Base-by-base conservation (phyloP, 495 filamentous ascomycete species). In the Aspergillus sparsus region DNA sequence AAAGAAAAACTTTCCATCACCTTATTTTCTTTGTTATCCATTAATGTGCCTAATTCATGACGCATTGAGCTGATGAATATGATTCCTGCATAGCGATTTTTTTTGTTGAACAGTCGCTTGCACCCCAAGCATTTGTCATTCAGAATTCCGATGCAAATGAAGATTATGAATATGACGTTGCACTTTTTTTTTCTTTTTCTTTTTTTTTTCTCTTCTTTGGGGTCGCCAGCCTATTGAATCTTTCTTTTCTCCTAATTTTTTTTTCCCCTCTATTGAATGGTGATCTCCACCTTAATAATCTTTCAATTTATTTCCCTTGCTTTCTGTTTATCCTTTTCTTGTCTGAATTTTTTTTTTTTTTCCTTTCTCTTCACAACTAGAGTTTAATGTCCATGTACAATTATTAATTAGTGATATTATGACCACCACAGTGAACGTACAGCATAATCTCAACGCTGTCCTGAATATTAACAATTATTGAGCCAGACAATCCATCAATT, bases 371-470 rank as follows among this genome's bases (percentile, higher is more conserved):
- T 62, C 45, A 50, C 57, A 57, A 55, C 36, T 60, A 62, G 60
- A 57, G 33, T 35, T 47, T 56, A 57, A 57, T 47, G 51, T 56
- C 52, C 37, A 55, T 66, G 53, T 61, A 56, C 54, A 61, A 50
- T 57, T 58, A 57, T 31, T 59, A 50, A 53, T 55, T 51, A 52
- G 18, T 51, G 49, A 31, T 47, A 61, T 63, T 57, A 54, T 46
- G 49, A 55, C 57, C 37, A 50, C 41, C 50, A 55, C 15, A 39
- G 45, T 53, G 58, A 58, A 54, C 55, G 44, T 62, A 61, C 57
- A 55, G 51, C 33, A 11, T 32, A 46, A 44, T 18, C 42, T 31
- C 35, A 21, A 36, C 42, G 34, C 35, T 37, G 34, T 27, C 11
- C 35, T 13, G 15, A 47, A 47, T 47, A 16, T 47, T 21, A 47